These are phyloP conservation scores for Beta lomatogona DNA, from an alignment of 179 eudicot genomes.

Conservation along the genomic window DNA sequence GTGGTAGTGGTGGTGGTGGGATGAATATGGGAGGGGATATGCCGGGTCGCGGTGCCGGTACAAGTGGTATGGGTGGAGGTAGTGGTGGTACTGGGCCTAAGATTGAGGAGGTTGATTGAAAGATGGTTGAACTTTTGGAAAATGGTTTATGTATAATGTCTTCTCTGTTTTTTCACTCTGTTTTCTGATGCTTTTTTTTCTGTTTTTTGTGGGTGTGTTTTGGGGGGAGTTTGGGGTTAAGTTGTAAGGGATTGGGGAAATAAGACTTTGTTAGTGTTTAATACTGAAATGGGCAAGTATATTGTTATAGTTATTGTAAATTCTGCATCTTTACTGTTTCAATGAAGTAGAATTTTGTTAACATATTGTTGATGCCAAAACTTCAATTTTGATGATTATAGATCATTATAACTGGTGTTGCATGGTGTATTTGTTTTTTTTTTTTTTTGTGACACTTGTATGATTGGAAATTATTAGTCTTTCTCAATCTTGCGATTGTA, in stretches of 20 bases:
- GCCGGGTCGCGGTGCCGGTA: background rate
- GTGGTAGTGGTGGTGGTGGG: slow-evolving; percentile 11
- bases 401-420: too few relatives aligned
- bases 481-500: too few relatives aligned
- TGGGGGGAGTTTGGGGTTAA: too few relatives aligned
- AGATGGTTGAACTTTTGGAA: background rate
- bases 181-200: background rate
- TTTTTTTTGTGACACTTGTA: too few relatives aligned
- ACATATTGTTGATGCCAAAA: too few relatives aligned
- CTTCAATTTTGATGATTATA: too few relatives aligned
- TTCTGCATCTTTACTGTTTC: too few relatives aligned
- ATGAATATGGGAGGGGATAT: slow-evolving; percentile 19
- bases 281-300: background rate
- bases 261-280: background rate
- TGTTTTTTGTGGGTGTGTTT: background rate
- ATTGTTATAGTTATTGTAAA: too few relatives aligned
- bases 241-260: background rate
- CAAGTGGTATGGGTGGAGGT: background rate
- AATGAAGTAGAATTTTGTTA: too few relatives aligned
- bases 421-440: too few relatives aligned
- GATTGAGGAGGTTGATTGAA: slow-evolving; percentile 26
- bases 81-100: slow-evolving; percentile 23
- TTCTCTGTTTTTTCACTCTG: background rate
- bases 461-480: too few relatives aligned
- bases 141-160: background rate